A percentile compares a stretch with the other conserved stretches of the same genome.
Conservation (phyloP, 768 basidiomycete species). For the Xerocomellus dryophilus region DNA sequence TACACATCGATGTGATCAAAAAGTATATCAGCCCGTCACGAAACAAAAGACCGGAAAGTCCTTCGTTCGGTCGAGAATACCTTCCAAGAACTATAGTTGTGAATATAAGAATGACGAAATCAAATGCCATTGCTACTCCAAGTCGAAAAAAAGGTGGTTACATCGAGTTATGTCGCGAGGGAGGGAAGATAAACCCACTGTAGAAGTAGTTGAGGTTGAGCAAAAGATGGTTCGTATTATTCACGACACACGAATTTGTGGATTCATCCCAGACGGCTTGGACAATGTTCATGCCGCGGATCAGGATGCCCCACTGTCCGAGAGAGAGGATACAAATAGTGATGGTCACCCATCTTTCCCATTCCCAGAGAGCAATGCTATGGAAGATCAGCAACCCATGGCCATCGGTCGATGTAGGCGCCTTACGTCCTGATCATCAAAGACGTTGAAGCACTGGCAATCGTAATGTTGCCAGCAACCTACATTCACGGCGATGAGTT, state of each 20-base stretch:
- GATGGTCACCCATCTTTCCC: conserved; percentile 46
- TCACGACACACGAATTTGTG: conserved; percentile 47
- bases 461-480: conserved; percentile 29
- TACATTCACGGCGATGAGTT: conserved; percentile 6
- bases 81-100: conserved; percentile 52
- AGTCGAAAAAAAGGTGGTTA: background rate
- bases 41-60: conserved; percentile 67
- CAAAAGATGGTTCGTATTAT: conserved; percentile 50
- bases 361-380: conserved; percentile 71
- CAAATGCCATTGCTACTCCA: conserved; percentile 62
- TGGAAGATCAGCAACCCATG: conserved; percentile 20
- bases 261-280: conserved; percentile 49
- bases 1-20: conserved; percentile 60
- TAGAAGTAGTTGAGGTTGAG: conserved; percentile 68
- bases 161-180: background rate
- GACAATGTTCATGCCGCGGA: conserved; percentile 67
- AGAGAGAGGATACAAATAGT: conserved; percentile 53
- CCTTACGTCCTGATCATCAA: conserved; percentile 66
- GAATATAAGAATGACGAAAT: conserved; percentile 56
- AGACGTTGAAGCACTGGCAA: conserved; percentile 42
- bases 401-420: conserved; percentile 7
- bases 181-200: conserved; percentile 44
- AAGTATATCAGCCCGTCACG: conserved; percentile 74
- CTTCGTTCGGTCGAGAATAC: conserved; percentile 45
- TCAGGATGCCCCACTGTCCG: conserved; percentile 64